Percentiles rank a stretch among this genome's conserved stretches.
Conservation (phyloP, 192 early-diverging fungal species). For the Linnemannia schmuckeri region DNA sequence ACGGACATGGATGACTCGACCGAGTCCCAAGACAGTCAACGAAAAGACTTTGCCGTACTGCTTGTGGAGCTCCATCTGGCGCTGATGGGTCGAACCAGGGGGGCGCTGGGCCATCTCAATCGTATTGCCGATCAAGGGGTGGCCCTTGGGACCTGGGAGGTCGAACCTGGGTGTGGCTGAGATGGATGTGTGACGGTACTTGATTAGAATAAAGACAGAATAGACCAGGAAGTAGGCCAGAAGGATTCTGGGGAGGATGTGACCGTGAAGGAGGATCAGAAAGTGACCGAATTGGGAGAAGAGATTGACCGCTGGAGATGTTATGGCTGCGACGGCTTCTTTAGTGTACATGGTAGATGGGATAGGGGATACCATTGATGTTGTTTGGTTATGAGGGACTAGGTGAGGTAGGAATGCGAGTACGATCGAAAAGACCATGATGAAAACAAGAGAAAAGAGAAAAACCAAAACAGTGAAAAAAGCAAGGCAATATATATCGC, state of each 20-base stretch:
- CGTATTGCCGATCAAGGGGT: conserved; percentile 11
- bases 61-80: conserved; percentile 7
- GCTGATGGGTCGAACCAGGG: conserved; percentile 2
- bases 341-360: not conserved
- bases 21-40: conserved; percentile 22
- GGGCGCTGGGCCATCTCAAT: conserved; percentile 4
- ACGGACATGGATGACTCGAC: conserved; percentile 22
- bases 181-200: conserved; percentile 2
- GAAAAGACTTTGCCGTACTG: conserved; percentile 27
- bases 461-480: not conserved
- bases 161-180: not conserved
- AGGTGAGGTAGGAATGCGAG: not conserved
- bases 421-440: not conserved
- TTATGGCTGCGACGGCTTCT: not conserved
- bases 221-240: not conserved
- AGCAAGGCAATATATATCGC: not conserved
- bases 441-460: not conserved
- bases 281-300: not conserved
- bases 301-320: not conserved
- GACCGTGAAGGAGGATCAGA: not conserved
- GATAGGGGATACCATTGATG: not conserved
- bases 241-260: not conserved
- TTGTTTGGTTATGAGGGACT: not conserved
- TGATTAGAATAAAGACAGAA: not conserved
- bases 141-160: conserved; percentile 4